Conservation (phyloP, 352 stramenopile genomes). For the Globisporangium heterothallicum region DNA sequence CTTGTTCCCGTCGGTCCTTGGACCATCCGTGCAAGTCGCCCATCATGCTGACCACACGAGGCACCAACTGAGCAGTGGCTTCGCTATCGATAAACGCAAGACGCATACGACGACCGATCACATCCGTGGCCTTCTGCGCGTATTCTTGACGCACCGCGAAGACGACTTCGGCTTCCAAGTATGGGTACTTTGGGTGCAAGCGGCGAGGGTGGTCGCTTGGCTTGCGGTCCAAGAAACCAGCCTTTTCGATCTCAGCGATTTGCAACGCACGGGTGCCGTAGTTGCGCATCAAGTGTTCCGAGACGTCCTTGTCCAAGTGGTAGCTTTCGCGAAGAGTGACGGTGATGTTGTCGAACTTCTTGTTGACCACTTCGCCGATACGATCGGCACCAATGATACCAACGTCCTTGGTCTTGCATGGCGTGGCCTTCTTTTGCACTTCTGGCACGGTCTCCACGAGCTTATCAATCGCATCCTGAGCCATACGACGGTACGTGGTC, state of each 20-base stretch:
- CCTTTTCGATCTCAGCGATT: slow-evolving; percentile 89
- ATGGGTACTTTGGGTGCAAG: slow-evolving; percentile 93
- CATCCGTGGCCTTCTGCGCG: slow-evolving; percentile 90
- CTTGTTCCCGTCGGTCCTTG: slow-evolving; percentile 66
- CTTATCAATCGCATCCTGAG: slow-evolving; percentile 92
- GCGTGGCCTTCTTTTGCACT: slow-evolving; percentile 58
- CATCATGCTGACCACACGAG: slow-evolving; percentile 92
- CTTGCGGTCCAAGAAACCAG: slow-evolving; percentile 83
- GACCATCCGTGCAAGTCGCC: slow-evolving; percentile 83
- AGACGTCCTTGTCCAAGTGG: slow-evolving; percentile 90
- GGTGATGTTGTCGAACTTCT: slow-evolving; percentile 95
- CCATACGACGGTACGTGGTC: slow-evolving; percentile 96
- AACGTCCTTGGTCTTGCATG: slow-evolving; percentile 77
- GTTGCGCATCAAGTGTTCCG: slow-evolving; percentile 93
- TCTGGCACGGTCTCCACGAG: slow-evolving; percentile 76
- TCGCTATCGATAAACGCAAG: slow-evolving; percentile 92
- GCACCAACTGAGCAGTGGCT: slow-evolving; percentile 63
- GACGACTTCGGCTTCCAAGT: slow-evolving; percentile 93
- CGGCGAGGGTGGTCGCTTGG: slow-evolving; percentile 80
- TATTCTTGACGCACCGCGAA: slow-evolving; percentile 93
- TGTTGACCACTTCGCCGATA: slow-evolving; percentile 92
- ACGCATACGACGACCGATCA: slow-evolving; percentile 90
- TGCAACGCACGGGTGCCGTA: slow-evolving; percentile 95
- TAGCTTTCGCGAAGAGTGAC: slow-evolving; percentile 93
- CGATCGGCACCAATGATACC: slow-evolving; percentile 87